Base-by-base conservation (phyloP, 106 monocot species). In the Dactylorhiza incarnata region DNA sequence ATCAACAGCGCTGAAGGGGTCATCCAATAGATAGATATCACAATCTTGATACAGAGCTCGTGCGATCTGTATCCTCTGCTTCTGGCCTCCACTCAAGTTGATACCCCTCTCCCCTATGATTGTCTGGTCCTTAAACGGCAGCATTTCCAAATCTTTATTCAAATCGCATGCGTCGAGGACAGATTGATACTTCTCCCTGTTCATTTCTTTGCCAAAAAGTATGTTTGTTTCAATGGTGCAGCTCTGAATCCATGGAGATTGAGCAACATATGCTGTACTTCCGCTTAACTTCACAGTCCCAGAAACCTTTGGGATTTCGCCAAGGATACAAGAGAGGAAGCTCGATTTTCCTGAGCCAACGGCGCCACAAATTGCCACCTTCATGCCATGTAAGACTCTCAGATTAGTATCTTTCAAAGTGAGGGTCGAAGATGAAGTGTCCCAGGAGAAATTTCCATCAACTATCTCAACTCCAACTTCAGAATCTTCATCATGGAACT, bases 191-290 rank as follows among this genome's bases (percentile, higher is more conserved):
- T 80, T 91, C 53, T 86, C 86, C 45, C 7, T 63, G 53, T 91
- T 85, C 93, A 97, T 91, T 69, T 89, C 86, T 71, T 86, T 79
- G 8, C 96, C 88, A 76, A 97, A 93, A 11, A 93, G 72, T 62
- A 97, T 91, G n/a, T 91, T 91, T 17, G 88, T 91, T 73, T 87
- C 79, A 78, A 96, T 88, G 23, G 82, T 96, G 2, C 95, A 93
- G 68, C 93, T 96, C 76, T 96, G 96, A 79, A 97, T 97, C 96
- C 96, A 97, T 45, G 96, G 87, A 19, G 93, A 91, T 43, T 97
- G 93, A 7, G 92, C 71, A 67, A 97, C 91, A 86, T 97, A 97
- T 37, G 96, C 91, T 3, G 81, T 86, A 10, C 75, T 78, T 12
- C 93, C 93, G 48, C 87, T 87, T 53, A 91, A 48, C 50, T 76